Evolutionary conservation across 352 stramenopile species (phyloP), one percentile per base, ranked within the genome.

Genomic region (Globisporangium recalcitrans): DNA sequence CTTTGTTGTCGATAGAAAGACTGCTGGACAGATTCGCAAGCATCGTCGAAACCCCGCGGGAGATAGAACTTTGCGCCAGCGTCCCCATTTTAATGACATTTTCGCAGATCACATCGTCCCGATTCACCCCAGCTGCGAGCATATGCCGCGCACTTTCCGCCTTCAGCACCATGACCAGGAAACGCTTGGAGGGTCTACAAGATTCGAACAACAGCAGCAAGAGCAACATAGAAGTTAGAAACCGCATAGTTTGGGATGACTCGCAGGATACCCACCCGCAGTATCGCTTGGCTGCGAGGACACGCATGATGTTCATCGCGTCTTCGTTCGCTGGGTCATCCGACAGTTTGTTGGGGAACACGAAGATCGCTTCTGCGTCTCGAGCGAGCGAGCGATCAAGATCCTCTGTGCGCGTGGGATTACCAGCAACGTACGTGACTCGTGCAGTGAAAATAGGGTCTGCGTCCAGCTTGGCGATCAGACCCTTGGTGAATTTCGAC

Each of bases 71-170:
- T 26, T 93, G 85, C 22, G 88, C 87, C n/a, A 96, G 54, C 16
- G 85, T 78, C 3, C 85, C 87, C 82, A 95, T 93, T 49, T 94
- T 94, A 60, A 96, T 90, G 27, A 90, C 78, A 60, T 96, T 90
- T 49, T 96, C 82, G 47, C 88, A 96, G 38, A 96, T 81, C 34
- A 96, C 76, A 31, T 93, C 80, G 60, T 96, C 81, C 3, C 78
- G 68, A 44, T 80, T 73, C n/a, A 94, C 77, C 13, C 83, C 85
- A 14, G 83, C 79, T 24, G 88, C 80, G 22, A 91, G 66, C 84
- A 91, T 90, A 64, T 95, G 84, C 7, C 86, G 73, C 16, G 80
- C 74, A 62, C 74, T 92, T 63, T 91, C 84, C 52, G 78, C 82
- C 56, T 85, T 82, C 21, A 92, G 62, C 0, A 95, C 75, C 69